Evolutionary conservation across 306 rosid genomes (phyloP), one percentile per base, ranked within the genome.

Genomic region (Amphicarpaea edgeworthii): DNA sequence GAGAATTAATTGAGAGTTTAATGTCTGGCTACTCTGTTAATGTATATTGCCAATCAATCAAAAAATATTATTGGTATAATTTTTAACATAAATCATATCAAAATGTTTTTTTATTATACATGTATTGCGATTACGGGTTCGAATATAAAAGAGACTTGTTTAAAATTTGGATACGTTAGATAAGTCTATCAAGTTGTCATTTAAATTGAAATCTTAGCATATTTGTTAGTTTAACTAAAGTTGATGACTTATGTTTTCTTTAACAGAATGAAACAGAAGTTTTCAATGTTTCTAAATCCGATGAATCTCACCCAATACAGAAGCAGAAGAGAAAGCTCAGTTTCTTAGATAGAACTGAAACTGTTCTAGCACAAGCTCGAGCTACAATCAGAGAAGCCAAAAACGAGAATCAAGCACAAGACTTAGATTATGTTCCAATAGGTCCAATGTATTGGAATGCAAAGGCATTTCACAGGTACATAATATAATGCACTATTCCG

Each of bases 401-500:
- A 68, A 38, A 64, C 24, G 66, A 26, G 32, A 85, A 86, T 68
- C 86, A 79, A 76, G 79, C 92, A 1, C 78, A 68, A 6, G 96
- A 92, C 83, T 81, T 84, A 0, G 96, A 90, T 5, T 86, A 83
- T 54, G 84, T 83, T 40, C 99, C 97, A 0, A 3, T 38, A 1
- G 97, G 97, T 34, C 97, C 97, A 59, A 89, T 87, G 86, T 92
- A 95, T 59, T 68, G 87, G 86, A 87, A 90, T 75, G 85, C 99
- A 76, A 90, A 89, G 30, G 86, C 92, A 40, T 95, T 92, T 84
- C 93, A 92, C 60, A 89, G 96, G 98, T 92, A 77, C 49, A 42
- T 54, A 12, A 60, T 42, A 42, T 54, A 12, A 60, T 42, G 16
- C 50, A 43, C 7, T 42, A 26, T 46, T 10, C 2, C n/a, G 12